Base-by-base conservation (phyloP, 2,329 filamentous ascomycete genomes). In the Aspergillus thermomutatus region DNA sequence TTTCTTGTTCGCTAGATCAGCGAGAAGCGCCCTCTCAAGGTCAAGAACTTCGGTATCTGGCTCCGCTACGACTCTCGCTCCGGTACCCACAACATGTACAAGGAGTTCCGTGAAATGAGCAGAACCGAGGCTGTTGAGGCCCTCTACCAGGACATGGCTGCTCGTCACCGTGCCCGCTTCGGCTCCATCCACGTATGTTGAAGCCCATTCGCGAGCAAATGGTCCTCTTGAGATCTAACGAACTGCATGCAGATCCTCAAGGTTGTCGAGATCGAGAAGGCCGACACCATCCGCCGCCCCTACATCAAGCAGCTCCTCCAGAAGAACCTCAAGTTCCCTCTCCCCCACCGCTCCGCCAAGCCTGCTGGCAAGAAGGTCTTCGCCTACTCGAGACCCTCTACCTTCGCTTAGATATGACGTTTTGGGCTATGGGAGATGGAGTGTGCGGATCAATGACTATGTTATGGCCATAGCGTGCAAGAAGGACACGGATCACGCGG, bases 41-140 rank as follows among this genome's bases (percentile, higher is more conserved):
- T 99, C 87, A 99, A 99, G 92, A 99, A 97, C 90, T 97, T 99
- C 80, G 94, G 94, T 80, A 88, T 99, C 87, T 99, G 95, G 95
- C 89, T 99, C 83, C 92, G 95, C 79, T 99, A 99, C 85, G 93
- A 99, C 84, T 99, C 95, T 64, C 93, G 94, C 82, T 97, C 94
- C 74, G 94, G 94, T 74, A 99, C 94, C 75, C 94, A 99, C 92
- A 99, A 99, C 90, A 99, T 99, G 94, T 99, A 99, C 91, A 97
- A 97, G 89, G 94, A 99, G 89, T 97, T 97, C 90, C 91, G 94
- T 79, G 94, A 97, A 87, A 90, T 97, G 87, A 93, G 90, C 78
- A 87, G 94, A 81, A 90, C 89, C 75, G 93, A 94, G 70, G 94
- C 94, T 69, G 93, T 97, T 75, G 90, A 97, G 83, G 83, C 93